Conservation (phyloP, 441 rosid species). For the Pelargonium cotyledonis region DNA sequence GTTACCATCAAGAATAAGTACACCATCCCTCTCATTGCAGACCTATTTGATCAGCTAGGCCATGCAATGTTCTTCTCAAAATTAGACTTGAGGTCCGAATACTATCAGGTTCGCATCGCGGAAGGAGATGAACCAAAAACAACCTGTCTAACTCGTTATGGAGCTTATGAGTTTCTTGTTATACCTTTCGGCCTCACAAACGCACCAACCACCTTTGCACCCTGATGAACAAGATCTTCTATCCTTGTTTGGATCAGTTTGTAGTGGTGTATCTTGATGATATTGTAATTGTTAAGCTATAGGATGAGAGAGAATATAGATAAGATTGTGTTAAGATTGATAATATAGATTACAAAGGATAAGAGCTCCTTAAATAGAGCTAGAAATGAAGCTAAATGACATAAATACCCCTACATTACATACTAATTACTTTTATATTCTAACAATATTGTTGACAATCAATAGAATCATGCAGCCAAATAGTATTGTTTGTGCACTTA, state of each 20-base stretch:
- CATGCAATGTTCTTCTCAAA: neutral
- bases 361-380: too few species aligned
- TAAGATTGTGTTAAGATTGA: too few species aligned
- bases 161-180: neutral
- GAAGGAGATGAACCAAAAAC: neutral
- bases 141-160: neutral
- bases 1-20: conserved; percentile 8
- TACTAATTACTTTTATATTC: too few species aligned
- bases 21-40: neutral
- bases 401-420: too few species aligned
- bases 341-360: too few species aligned
- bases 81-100: conserved; percentile 12
- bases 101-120: neutral
- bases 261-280: neutral
- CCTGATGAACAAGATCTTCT: neutral
- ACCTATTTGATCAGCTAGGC: neutral
- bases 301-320: too few species aligned
- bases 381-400: too few species aligned
- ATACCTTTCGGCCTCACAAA: neutral
- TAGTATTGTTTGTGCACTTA: too few species aligned
- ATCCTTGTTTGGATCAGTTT: neutral
- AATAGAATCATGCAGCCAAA: too few species aligned
- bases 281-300: too few species aligned
- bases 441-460: too few species aligned
- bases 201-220: neutral